Evolutionary conservation across 345 rosid genomes (phyloP), one percentile per base, ranked within the genome.

Genomic region (Luvunga scandens): DNA sequence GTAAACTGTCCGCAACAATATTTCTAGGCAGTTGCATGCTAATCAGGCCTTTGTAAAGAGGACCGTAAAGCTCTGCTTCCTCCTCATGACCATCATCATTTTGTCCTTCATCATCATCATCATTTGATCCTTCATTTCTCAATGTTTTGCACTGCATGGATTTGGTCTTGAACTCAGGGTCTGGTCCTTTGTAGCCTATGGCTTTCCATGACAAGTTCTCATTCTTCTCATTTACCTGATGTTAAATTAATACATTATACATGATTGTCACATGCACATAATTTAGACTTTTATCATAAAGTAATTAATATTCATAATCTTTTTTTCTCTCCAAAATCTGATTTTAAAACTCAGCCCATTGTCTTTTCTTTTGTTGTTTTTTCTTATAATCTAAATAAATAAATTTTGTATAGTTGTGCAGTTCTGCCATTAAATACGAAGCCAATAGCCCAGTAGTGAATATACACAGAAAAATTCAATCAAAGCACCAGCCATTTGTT

Each of bases 201-300:
- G 94, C 97, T 73, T 86, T 84, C 98, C 97, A 94, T 19, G 93
- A 75, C 71, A 79, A 19, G 79, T 92, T 94, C 59, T 81, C 82
- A 33, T 87, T 86, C 28, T 83, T 85, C 61, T 91, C 93, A 36
- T 89, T 86, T 2, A 90, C 88, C 96, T 94, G 84, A 36, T 70
- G 73, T 19, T 1, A 61, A 28, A 19, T 45, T 45, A 45, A 45
- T 45, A 10, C 5, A 45, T 45, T 36, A 13, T 45, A 56, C 33
- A 30, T 53, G 12, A 16, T 12, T 63, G 67, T 76, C 77, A 39
- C 61, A 42, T 27, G 56, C 9, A 30, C n/a, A n/a, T 13, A 19
- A 30, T 73, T 18, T 66, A 45, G 50, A 45, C 18, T 45, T 10
- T 45, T 13, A 13, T 45, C 50, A 45, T 13, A 0, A 45, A 45